These are phyloP conservation scores for Xylaria nigripes DNA, from an alignment of 495 filamentous ascomycete species.

Conservation along the genomic window DNA sequence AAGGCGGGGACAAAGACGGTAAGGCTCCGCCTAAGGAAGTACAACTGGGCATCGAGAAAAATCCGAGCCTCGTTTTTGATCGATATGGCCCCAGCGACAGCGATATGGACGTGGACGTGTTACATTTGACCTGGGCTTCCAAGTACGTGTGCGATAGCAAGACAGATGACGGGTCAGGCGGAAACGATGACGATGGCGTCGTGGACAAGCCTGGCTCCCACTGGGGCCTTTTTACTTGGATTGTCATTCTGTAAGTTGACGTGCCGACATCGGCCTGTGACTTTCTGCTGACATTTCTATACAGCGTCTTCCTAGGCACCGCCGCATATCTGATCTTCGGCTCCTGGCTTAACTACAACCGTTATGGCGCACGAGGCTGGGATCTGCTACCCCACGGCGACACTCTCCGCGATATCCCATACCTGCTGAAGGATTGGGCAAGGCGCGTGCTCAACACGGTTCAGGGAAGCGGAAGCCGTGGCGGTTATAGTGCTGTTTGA, in stretches of 20 bases:
- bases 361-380: slow-evolving; percentile 90
- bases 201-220: slow-evolving; percentile 27
- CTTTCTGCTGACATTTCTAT: slow-evolving; percentile 4
- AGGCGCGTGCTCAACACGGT: slow-evolving; percentile 71
- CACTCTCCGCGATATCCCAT: slow-evolving; percentile 84
- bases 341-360: slow-evolving; percentile 98
- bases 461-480: slow-evolving; percentile 69
- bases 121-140: slow-evolving; percentile 76
- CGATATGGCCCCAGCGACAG: slow-evolving; percentile 52
- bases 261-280: background rate
- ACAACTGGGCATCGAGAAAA: slow-evolving; percentile 34
- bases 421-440: slow-evolving; percentile 82
- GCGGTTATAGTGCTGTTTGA: slow-evolving; percentile 92
- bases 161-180: slow-evolving; percentile 36
- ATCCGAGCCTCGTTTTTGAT: slow-evolving; percentile 60
- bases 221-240: slow-evolving; percentile 98
- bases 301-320: slow-evolving; percentile 71
- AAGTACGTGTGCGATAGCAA: slow-evolving; percentile 70
- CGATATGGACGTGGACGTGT: slow-evolving; percentile 36
- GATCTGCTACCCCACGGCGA: slow-evolving; percentile 91
- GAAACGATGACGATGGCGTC: slow-evolving; percentile 4
- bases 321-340: slow-evolving; percentile 96
- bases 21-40: slow-evolving; percentile 36
- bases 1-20: slow-evolving; percentile 27
- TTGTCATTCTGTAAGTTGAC: slow-evolving; percentile 81